Evolutionary conservation across 164 flowering plant genomes (phyloP).

Genomic region (Piper longum): DNA sequence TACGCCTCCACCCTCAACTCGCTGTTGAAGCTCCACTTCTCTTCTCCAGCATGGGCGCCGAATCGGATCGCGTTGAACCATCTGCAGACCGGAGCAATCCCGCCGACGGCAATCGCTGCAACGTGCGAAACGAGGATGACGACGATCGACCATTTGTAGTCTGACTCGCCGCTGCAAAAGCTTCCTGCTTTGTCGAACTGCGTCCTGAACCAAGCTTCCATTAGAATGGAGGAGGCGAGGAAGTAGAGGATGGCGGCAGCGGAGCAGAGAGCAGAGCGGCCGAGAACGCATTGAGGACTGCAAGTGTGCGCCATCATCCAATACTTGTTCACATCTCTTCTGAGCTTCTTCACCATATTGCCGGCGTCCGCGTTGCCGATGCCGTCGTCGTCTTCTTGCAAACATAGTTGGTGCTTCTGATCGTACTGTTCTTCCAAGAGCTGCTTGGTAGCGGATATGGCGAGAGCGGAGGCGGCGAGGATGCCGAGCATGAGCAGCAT

Average conservation of each 20-base stretch:
- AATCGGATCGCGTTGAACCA: conserved; percentile 1
- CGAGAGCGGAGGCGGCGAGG: conserved; percentile 1
- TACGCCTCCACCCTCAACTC: conserved; percentile 23
- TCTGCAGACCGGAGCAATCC: conserved; percentile 1
- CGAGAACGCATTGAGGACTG: conserved; percentile 52
- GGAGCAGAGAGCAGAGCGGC: conserved; percentile 35
- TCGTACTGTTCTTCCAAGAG: conserved; percentile 2
- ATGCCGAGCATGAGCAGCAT: conserved; percentile 5
- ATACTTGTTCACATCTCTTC: conserved; percentile 20
- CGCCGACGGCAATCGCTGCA: not conserved
- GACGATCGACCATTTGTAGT: conserved; percentile 40
- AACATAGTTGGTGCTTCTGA: not conserved
- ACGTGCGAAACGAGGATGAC: not conserved
- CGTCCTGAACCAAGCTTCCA: conserved; percentile 29
- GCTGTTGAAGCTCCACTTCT: not conserved
- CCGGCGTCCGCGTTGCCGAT: not conserved
- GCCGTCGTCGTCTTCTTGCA: not conserved
- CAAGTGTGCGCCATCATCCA: conserved; percentile 61
- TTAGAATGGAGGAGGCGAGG: conserved; percentile 23
- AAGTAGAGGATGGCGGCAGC: conserved; percentile 44
- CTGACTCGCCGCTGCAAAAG: conserved; percentile 41
- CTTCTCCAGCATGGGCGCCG: not conserved
- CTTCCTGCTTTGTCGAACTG: conserved; percentile 16
- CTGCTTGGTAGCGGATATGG: not conserved
- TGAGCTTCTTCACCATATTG: conserved; percentile 14